These are phyloP conservation scores for Paraphoma chrysanthemicola DNA, from an alignment of 2,329 filamentous ascomycete genomes.

Conservation along the genomic window DNA sequence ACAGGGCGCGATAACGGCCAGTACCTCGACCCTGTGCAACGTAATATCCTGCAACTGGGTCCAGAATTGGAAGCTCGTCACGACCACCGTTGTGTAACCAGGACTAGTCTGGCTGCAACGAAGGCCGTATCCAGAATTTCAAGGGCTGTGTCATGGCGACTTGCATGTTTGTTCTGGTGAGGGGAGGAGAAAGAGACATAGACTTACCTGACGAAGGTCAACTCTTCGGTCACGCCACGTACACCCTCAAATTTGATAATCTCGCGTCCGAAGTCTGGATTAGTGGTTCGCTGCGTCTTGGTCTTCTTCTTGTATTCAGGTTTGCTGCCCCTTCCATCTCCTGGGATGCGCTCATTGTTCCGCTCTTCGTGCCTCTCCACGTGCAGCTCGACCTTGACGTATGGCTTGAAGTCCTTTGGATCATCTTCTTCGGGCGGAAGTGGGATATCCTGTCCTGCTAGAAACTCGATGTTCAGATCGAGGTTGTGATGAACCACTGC, in stretches of 20 bases:
- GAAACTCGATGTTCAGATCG: slow-evolving; percentile 73
- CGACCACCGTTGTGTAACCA: background rate
- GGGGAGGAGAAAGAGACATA: slow-evolving; percentile 5
- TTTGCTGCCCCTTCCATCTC: slow-evolving; percentile 61
- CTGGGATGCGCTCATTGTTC: slow-evolving; percentile 50
- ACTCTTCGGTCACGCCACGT: slow-evolving; percentile 52
- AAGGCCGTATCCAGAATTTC: background rate
- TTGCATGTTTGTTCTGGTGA: slow-evolving; percentile 2
- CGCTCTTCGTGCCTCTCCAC: slow-evolving; percentile 70
- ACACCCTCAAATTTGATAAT: slow-evolving; percentile 54
- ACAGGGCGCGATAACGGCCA: background rate
- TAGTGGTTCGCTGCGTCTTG: slow-evolving; percentile 50
- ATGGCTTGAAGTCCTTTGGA: slow-evolving; percentile 70
- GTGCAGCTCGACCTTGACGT: slow-evolving; percentile 81
- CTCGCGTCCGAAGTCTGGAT: slow-evolving; percentile 56
- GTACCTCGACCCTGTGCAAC: slow-evolving; percentile 3
- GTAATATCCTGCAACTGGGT: background rate
- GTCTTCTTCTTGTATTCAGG: slow-evolving; percentile 57
- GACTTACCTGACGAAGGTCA: slow-evolving; percentile 58
- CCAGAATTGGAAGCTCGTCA: background rate
- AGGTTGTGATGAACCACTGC: slow-evolving; percentile 62
- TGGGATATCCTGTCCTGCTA: slow-evolving; percentile 79
- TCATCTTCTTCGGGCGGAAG: slow-evolving; percentile 64
- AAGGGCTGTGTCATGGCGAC: background rate
- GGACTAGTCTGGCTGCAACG: too few species aligned